These are phyloP conservation scores for Decorospora gaudefroyi DNA, from an alignment of 2,329 filamentous ascomycete species.

Conservation along the genomic window DNA sequence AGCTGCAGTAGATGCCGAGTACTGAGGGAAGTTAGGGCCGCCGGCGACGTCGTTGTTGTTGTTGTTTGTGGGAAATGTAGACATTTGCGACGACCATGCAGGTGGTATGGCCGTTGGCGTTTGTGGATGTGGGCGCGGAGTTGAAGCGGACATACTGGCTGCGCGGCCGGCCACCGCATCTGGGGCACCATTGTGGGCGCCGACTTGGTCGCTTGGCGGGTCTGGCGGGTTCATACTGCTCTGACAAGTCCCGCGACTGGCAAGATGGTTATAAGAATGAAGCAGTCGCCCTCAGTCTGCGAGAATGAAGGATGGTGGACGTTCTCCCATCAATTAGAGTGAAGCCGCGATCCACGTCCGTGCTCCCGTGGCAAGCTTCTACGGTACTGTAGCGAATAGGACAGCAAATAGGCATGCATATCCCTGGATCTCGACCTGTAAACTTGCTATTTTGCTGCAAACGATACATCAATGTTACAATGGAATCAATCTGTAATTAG, in stretches of 20 bases:
- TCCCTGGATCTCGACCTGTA: too few relatives aligned
- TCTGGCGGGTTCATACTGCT: slow-evolving; percentile 28
- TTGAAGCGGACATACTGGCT: slow-evolving; percentile 25
- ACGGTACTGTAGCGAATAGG: too few relatives aligned
- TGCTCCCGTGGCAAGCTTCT: too few relatives aligned
- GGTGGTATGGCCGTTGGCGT: slow-evolving; percentile 24
- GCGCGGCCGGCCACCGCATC: slow-evolving; percentile 21
- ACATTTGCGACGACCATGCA: slow-evolving; percentile 37
- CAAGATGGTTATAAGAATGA: slow-evolving; percentile 5
- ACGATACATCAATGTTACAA: too few relatives aligned
- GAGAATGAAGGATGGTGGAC: background rate
- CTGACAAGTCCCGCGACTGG: slow-evolving; percentile 18
- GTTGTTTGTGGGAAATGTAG: slow-evolving; percentile 28
- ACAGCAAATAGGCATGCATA: too few relatives aligned
- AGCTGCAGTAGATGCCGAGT: slow-evolving; percentile 49
- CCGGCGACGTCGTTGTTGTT: slow-evolving; percentile 12
- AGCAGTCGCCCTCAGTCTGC: slow-evolving; percentile 6
- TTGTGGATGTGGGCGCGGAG: slow-evolving; percentile 17
- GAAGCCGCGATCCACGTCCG: slow-evolving; percentile 5
- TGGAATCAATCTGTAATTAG: too few relatives aligned
- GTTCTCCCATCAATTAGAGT: slow-evolving; percentile 3
- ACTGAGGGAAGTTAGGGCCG: slow-evolving; percentile 35
- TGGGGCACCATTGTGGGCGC: slow-evolving; percentile 27
- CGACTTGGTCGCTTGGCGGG: slow-evolving; percentile 9
- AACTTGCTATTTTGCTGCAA: too few relatives aligned